Conservation (phyloP, 1,139 yeast species). For the Lodderomyces metapsilosis region DNA sequence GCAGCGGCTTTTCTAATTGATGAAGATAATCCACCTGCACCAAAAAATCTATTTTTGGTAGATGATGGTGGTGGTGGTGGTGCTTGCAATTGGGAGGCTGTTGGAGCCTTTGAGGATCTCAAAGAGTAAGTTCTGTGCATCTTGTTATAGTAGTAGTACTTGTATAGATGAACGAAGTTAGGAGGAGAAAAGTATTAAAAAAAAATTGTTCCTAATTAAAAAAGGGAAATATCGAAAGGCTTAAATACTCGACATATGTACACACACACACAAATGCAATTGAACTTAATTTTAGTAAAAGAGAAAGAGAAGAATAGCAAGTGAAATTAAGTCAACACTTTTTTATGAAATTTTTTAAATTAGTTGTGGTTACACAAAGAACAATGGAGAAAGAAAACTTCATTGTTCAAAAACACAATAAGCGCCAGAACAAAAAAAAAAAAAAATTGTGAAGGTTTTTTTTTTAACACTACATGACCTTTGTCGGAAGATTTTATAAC, state of each 20-base stretch:
- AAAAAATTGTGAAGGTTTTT: too few species aligned
- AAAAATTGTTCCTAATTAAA: neutral
- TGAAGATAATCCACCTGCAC: constrained; percentile 81
- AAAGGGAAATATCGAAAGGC: neutral
- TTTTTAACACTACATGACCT: too few species aligned
- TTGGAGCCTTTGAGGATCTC: constrained; percentile 93
- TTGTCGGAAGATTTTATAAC: too few species aligned
- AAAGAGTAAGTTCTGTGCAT: constrained; percentile 99
- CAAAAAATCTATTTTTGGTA: constrained; percentile 77
- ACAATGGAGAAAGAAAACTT: too few species aligned
- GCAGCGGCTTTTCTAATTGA: constrained; percentile 85
- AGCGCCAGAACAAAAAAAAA: too few species aligned
- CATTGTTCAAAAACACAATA: too few species aligned
- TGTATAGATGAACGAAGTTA: neutral
- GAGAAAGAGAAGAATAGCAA: neutral
- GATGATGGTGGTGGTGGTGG: constrained; percentile 93
- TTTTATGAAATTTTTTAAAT: too few species aligned
- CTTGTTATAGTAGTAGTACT: constrained; percentile 4
- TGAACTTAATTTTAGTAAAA: neutral
- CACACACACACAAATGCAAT: neutral
- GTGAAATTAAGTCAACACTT: too few species aligned
- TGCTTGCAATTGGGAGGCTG: constrained; percentile 90
- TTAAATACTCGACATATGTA: neutral
- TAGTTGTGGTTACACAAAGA: too few species aligned
- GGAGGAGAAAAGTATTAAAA: neutral